Conservation (phyloP, 106 monocot species). For the Amphibolis antarctica region DNA sequence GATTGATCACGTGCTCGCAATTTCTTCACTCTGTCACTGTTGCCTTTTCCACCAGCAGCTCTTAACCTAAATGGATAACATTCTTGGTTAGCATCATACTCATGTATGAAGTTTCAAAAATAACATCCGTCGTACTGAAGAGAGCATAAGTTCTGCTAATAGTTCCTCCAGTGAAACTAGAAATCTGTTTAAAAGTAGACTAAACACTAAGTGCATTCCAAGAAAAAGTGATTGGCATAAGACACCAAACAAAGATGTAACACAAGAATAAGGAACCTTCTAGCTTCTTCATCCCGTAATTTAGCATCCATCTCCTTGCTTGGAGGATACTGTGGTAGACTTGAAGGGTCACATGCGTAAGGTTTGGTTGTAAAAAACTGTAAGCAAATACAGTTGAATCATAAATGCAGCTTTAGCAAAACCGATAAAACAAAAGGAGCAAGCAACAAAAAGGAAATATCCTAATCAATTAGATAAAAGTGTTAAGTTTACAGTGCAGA, state of each 20-base stretch:
- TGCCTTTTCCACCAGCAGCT: constrained; percentile 44
- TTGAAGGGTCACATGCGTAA: constrained; percentile 62
- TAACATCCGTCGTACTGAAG: too few species aligned
- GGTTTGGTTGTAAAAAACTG: constrained; percentile 64
- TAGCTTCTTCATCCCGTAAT: constrained; percentile 73
- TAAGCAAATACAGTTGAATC: not conserved
- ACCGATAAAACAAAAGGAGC: too few species aligned
- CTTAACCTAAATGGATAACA: constrained; percentile 31
- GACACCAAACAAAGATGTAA: not conserved
- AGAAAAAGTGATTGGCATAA: too few species aligned
- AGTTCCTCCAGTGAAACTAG: too few species aligned
- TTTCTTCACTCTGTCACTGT: constrained; percentile 61
- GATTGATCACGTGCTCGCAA: constrained; percentile 43
- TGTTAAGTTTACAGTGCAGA: too few species aligned
- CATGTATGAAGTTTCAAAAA: too few species aligned
- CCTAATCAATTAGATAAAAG: too few species aligned
- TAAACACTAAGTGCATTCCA: too few species aligned
- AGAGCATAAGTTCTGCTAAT: too few species aligned
- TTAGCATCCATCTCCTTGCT: constrained; percentile 72
- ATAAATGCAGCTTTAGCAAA: not conserved
- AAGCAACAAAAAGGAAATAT: too few species aligned
- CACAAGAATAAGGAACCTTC: constrained; percentile 29
- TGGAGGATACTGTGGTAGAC: constrained; percentile 42
- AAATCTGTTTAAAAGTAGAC: too few species aligned
- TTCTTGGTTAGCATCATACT: not conserved